Percentiles rank a stretch among this genome's conserved stretches.
Conservation (phyloP, 257 asterid genomes). For the Solanum rostratum region DNA sequence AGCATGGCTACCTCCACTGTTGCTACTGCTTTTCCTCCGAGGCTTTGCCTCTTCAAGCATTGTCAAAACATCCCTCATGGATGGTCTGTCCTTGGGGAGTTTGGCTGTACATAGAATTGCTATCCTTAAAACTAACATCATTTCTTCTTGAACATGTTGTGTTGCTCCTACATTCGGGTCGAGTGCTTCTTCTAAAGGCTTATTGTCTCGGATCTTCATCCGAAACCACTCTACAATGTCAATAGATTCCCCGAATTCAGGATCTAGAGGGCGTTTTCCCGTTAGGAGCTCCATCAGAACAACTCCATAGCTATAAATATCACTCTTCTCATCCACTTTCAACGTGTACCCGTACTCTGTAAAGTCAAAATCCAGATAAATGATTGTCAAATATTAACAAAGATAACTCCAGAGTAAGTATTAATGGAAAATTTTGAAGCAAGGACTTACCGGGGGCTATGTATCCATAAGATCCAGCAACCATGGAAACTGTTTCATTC, state of each 20-base stretch:
- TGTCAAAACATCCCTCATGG: conserved; percentile 40
- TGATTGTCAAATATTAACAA: not conserved
- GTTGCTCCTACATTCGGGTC: conserved; percentile 29
- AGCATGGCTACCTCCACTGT: not conserved
- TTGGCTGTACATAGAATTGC: conserved; percentile 35
- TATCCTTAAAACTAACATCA: conserved; percentile 31
- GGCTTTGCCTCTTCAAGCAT: conserved; percentile 46
- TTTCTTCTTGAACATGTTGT: conserved; percentile 38
- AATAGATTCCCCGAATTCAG: conserved; percentile 42
- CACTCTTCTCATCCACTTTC: conserved; percentile 61
- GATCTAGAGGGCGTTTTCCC: conserved; percentile 48
- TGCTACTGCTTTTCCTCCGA: conserved; percentile 27
- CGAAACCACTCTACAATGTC: conserved; percentile 37
- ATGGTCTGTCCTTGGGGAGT: conserved; percentile 41
- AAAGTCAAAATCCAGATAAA: not conserved
- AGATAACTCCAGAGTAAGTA: not conserved
- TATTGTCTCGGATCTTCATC: conserved; percentile 21
- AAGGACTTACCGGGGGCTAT: conserved; percentile 55
- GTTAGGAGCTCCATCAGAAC: conserved; percentile 62
- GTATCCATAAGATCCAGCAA: conserved; percentile 73
- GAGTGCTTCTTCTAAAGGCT: conserved; percentile 21
- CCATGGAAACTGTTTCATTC: conserved; percentile 65
- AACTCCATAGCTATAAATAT: conserved; percentile 70
- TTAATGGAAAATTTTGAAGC: not conserved
- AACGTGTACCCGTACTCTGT: conserved; percentile 62